Evolutionary conservation across 768 basidiomycete genomes (phyloP).

Genomic region (Kwoniella sp.): DNA sequence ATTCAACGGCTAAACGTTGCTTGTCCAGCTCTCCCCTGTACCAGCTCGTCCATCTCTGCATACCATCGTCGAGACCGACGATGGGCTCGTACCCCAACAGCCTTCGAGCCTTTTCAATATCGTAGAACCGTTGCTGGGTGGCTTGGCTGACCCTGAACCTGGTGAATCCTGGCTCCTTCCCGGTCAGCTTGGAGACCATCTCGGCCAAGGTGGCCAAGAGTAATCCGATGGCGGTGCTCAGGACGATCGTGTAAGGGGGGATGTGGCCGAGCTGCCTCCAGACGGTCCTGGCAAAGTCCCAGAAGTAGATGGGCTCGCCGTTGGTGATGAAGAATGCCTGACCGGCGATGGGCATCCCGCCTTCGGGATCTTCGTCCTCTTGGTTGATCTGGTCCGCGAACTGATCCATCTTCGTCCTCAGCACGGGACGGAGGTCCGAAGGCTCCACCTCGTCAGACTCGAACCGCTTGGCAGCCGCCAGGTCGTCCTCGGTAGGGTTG

Average conservation of each 20-base stretch:
- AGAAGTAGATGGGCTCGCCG: slow-evolving; percentile 91
- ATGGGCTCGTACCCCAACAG: slow-evolving; percentile 91
- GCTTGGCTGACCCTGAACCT: slow-evolving; percentile 74
- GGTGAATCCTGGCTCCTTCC: slow-evolving; percentile 81
- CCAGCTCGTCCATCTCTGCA: slow-evolving; percentile 55
- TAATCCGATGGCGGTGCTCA: slow-evolving; percentile 66
- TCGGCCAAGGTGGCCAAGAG: slow-evolving; percentile 69
- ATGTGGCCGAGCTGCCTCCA: slow-evolving; percentile 62
- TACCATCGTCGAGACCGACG: slow-evolving; percentile 81
- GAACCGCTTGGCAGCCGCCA: slow-evolving; percentile 57
- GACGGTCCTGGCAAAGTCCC: slow-evolving; percentile 81
- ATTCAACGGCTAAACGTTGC: slow-evolving; percentile 17
- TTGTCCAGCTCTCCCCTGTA: slow-evolving; percentile 38
- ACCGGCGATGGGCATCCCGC: slow-evolving; percentile 70
- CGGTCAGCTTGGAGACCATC: slow-evolving; percentile 65
- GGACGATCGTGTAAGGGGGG: slow-evolving; percentile 55
- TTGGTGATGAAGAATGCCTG: slow-evolving; percentile 96
- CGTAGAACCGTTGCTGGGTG: slow-evolving; percentile 77
- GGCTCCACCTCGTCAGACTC: slow-evolving; percentile 50
- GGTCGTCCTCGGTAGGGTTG: slow-evolving; percentile 56
- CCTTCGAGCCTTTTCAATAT: slow-evolving; percentile 76
- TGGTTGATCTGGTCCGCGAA: slow-evolving; percentile 53
- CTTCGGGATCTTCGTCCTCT: slow-evolving; percentile 45
- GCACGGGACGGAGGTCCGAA: slow-evolving; percentile 55
- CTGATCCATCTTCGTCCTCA: slow-evolving; percentile 77